phyloP scores from a whole-genome alignment of 768 basidiomycete genomes.

The Rhodotorula sphaerocarpa region DNA sequence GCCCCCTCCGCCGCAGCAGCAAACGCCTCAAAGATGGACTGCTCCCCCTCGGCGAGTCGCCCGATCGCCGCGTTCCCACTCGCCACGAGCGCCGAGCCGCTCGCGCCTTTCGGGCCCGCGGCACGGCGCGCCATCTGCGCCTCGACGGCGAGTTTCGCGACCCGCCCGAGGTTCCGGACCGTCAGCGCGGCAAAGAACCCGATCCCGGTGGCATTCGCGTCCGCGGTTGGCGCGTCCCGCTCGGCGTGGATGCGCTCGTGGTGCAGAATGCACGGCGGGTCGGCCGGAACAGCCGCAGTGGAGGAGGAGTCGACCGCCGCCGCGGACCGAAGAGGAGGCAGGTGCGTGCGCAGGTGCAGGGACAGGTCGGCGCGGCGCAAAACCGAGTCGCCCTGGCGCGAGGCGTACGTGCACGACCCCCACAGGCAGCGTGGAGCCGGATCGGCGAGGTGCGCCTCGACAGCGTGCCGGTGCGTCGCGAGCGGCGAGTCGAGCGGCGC shows the following conservation, averaged over 20 bases:
- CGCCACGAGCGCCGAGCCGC: slow-evolving; percentile 9
- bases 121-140: not conserved
- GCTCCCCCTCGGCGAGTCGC: slow-evolving; percentile 21
- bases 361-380: slow-evolving; percentile 12
- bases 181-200: slow-evolving; percentile 26
- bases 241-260: slow-evolving; percentile 29
- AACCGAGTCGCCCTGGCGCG: slow-evolving; percentile 1
- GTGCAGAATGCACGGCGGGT: not conserved
- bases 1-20: slow-evolving; percentile 18
- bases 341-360: slow-evolving; percentile 29
- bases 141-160: slow-evolving; percentile 24
- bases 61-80: slow-evolving; percentile 18
- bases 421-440: slow-evolving; percentile 1
- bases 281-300: not conserved
- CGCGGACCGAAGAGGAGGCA: slow-evolving; percentile 3
- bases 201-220: not conserved
- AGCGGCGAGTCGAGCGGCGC: not conserved
- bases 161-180: slow-evolving; percentile 28
- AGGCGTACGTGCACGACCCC: slow-evolving; percentile 6
- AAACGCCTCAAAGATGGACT: slow-evolving; percentile 31
- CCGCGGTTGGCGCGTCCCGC: slow-evolving; percentile 6
- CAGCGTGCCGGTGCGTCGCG: slow-evolving; percentile 16
- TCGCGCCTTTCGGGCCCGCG: not conserved
- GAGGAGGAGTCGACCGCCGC: not conserved
- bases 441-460: slow-evolving; percentile 14